These are phyloP conservation scores for Leonotis leonurus DNA, from an alignment of 257 asterid genomes.

Conservation along the genomic window DNA sequence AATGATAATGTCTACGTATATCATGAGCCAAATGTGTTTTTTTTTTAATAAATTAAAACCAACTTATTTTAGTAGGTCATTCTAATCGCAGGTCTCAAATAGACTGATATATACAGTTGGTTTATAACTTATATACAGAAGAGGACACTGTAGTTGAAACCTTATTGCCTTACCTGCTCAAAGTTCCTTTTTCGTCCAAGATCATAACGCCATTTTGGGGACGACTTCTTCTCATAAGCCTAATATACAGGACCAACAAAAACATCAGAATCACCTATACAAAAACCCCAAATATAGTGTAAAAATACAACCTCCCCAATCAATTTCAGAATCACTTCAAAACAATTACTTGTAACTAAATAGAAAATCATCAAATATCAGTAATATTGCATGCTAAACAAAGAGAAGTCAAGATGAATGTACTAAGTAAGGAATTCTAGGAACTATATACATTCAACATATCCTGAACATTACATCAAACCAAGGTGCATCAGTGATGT, in stretches of 20 bases:
- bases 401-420: background rate
- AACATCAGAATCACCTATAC: conserved; percentile 11
- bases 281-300: background rate
- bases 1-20: background rate
- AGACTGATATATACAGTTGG: no score
- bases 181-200: conserved; percentile 87
- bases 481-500: background rate
- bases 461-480: no score
- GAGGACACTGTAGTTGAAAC: conserved; percentile 1
- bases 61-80: background rate
- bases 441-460: no score
- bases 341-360: no score
- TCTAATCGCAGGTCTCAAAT: background rate
- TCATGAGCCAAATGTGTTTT: no score
- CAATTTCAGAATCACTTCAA: conserved; percentile 9
- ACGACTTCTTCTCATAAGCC: conserved; percentile 91
- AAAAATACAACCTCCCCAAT: background rate
- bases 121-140: no score
- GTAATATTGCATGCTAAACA: background rate
- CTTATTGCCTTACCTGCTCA: conserved; percentile 52
- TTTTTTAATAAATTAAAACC: background rate
- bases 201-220: conserved; percentile 96
- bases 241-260: conserved; percentile 25
- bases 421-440: no score
- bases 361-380: no score